These are phyloP conservation scores for Salvia hispanica DNA, from an alignment of 257 asterid genomes.

Conservation along the genomic window DNA sequence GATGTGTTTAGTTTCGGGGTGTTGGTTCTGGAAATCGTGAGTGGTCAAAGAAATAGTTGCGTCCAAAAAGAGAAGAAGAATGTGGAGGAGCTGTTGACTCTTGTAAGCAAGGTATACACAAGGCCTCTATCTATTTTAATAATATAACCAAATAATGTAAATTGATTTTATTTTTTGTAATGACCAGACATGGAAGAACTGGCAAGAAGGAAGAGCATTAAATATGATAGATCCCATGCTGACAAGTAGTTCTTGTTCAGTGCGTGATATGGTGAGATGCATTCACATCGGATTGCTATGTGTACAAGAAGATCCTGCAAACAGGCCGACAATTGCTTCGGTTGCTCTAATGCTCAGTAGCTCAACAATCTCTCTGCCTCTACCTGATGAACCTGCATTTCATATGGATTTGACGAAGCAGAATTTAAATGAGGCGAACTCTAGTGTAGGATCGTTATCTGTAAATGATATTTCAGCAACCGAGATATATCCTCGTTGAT, in stretches of 20 bases:
- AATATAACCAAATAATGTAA: no score
- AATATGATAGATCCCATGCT: neutral
- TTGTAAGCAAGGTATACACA: neutral
- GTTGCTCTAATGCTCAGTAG: neutral
- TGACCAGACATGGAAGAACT: neutral
- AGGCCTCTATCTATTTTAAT: no score
- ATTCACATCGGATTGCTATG: constrained; percentile 3
- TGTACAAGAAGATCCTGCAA: neutral
- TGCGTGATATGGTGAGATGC: neutral
- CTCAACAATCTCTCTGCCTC: neutral
- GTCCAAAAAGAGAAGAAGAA: neutral
- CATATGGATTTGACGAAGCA: neutral
- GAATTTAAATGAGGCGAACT: neutral
- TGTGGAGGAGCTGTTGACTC: neutral
- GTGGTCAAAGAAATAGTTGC: neutral
- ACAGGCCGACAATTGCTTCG: neutral
- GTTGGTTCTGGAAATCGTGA: neutral
- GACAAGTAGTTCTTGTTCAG: neutral
- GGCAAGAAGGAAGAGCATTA: neutral
- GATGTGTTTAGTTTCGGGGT: neutral
- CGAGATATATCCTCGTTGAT: constrained; percentile 18
- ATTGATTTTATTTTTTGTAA: neutral
- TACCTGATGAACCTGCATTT: neutral
- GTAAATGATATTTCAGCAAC: constrained; percentile 23
- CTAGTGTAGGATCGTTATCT: neutral